These are phyloP conservation scores for Mycena crocata DNA, from an alignment of 768 basidiomycete genomes.

Conservation along the genomic window DNA sequence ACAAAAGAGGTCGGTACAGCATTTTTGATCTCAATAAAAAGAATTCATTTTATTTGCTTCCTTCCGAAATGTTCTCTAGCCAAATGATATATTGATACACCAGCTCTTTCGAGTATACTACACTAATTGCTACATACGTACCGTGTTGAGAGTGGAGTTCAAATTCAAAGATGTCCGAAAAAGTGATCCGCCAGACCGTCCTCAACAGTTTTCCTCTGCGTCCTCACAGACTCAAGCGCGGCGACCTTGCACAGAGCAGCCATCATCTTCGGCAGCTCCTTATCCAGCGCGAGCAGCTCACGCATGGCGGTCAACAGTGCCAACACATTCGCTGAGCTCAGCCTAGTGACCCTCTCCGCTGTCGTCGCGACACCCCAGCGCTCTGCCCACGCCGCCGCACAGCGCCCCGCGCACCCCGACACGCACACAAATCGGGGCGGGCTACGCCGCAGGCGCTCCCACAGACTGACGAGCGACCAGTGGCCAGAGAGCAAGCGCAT, in stretches of 20 bases:
- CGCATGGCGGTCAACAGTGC: conserved; percentile 45
- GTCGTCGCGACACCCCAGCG: conserved; percentile 48
- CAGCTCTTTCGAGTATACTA: neutral
- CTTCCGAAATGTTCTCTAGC: no score
- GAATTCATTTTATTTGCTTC: no score
- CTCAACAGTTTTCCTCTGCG: conserved; percentile 29
- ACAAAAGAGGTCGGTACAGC: neutral
- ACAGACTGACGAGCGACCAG: conserved; percentile 49
- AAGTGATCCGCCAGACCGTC: conserved; percentile 45
- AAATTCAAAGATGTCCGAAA: conserved; percentile 32
- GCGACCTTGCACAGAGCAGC: conserved; percentile 44
- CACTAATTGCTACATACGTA: no score
- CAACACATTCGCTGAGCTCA: conserved; percentile 47
- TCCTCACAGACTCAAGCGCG: conserved; percentile 42
- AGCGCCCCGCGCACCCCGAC: conserved; percentile 40
- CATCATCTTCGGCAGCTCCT: conserved; percentile 43
- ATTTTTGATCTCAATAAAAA: no score
- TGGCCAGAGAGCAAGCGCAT: conserved; percentile 51
- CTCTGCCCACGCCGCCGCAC: conserved; percentile 45
- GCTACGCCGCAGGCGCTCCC: conserved; percentile 47
- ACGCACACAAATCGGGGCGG: conserved; percentile 42
- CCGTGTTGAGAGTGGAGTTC: no score
- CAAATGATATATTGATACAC: no score
- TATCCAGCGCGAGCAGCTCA: conserved; percentile 47
- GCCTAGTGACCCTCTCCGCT: conserved; percentile 46